Base-by-base conservation (phyloP, 371 early-diverging fungal genomes). In the Zychaea mexicana region DNA sequence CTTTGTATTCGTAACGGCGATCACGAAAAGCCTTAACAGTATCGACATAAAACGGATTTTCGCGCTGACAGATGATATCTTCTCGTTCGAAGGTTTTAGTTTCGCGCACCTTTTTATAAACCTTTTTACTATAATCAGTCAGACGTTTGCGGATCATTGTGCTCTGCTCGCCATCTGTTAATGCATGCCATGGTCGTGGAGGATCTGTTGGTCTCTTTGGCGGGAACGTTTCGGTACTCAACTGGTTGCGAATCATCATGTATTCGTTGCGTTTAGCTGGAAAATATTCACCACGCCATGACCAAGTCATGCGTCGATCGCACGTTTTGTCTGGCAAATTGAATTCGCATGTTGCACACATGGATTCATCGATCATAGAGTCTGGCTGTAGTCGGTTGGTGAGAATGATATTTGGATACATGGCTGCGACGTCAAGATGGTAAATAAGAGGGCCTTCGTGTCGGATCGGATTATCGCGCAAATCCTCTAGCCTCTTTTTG, bases 361-460 rank as follows among this genome's bases (percentile, higher is more conserved):
- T 82, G 15, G 90, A 88, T 65, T 99, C 98, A 15, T 89, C 88
- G 31, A 98, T 92, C 59, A 99, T 92, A 3, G 99, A 95, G 75
- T 96, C 94, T 2, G 99, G 99, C 78, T 99, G 99, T 3, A 99
- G 81, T 26, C 99, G 91, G 70, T 99, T 99, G 10, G 99, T 99
- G 19, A 99, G 82, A 76, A 99, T 99, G 65, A 99, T 99, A 72
- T 99, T 99, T 17, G 99, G 99, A 74, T 99, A 99, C 99, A 99
- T 99, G 27, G 99, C 99, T 0, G 96, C 99, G 3, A 99, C 99
- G 79, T 99, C 99, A 81, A 99, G 86, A 72, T 99, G 99, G 79
- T 99, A 99, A 60, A 99, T 96, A 7, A 93, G 79, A 1, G 99
- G 99, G 13, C 80, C 75, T 60, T 93, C 94, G n/a, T 78, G 71